A percentile compares a stretch with the other conserved stretches of the same genome.
Evolutionary conservation across 2,329 filamentous ascomycete species (phyloP).

Genomic region (Tolypocladium inflatum): DNA sequence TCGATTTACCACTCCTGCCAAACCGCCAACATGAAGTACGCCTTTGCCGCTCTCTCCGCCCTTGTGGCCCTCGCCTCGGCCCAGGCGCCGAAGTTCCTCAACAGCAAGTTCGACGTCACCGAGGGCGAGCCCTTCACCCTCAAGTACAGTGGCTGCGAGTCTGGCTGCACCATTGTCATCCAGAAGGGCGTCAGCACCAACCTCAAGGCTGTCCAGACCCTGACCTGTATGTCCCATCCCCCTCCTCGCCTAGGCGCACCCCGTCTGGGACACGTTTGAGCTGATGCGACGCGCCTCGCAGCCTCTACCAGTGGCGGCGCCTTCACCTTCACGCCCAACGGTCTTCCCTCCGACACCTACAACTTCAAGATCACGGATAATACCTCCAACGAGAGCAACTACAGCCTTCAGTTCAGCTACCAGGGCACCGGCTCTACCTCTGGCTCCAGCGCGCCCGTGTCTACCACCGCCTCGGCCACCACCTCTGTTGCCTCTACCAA

Average conservation of each 20-base stretch:
- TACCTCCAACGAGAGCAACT: constrained; percentile 17
- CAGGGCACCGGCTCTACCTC: constrained; percentile 11
- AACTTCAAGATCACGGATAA: constrained; percentile 23
- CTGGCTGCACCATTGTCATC: constrained; percentile 24
- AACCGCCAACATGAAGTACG: constrained; percentile 25
- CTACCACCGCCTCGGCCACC: neutral
- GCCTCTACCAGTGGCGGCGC: constrained; percentile 11
- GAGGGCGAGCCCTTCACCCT: constrained; percentile 22
- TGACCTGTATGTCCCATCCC: constrained; percentile 17
- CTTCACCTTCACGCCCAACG: constrained; percentile 17
- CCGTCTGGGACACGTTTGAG: neutral
- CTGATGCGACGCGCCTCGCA: constrained; percentile 1
- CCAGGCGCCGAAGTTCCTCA: constrained; percentile 19
- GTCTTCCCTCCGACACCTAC: constrained; percentile 20
- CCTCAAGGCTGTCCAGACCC: constrained; percentile 17
- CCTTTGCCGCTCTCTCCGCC: constrained; percentile 18
- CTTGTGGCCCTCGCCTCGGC: constrained; percentile 18
- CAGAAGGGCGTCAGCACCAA: constrained; percentile 19
- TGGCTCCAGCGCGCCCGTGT: neutral
- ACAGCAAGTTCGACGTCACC: constrained; percentile 17
- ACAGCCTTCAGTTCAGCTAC: constrained; percentile 20
- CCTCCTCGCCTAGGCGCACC: neutral
- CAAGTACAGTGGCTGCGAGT: constrained; percentile 19
- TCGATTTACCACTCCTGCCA: neutral
- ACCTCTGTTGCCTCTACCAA: neutral